Evolutionary conservation across 2,329 filamentous ascomycete genomes (phyloP), one percentile per base, ranked within the genome.

Genomic region (Claviceps humidiphila): DNA sequence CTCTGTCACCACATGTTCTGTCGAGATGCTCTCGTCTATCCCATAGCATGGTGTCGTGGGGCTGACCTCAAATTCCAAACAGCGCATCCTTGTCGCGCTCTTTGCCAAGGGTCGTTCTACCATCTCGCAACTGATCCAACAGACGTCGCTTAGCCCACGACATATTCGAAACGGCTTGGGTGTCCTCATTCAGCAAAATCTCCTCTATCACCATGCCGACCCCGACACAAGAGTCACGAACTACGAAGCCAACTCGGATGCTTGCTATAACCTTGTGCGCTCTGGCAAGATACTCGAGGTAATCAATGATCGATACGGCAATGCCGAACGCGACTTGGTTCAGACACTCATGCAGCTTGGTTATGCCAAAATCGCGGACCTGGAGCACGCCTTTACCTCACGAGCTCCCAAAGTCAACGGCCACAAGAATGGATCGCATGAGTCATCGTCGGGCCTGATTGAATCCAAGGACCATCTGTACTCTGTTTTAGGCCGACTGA

Each of bases 51-150:
- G 44, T 54, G 39, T 57, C 57, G 58, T 49, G 58, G 57, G 58
- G 58, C 64, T 66, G 55, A 66, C 62, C 26, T 24, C 51, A 54
- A 49, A 51, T 41, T 51, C 50, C 16, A 20, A 52, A 53, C 63
- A 97, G 90, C 85, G 87, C 69, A 89, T 97, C 63, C 89, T 95
- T 64, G 78, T 82, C 48, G 78, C 83, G 49, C 81, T 98, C 54
- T 76, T 89, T 58, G 82, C 81, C 59, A 80, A 86, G 66, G 93
- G 93, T 57, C 83, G 90, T 60, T 83, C 89, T 49, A 79, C 81
- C 26, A 74, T 91, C 54, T 67, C 75, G 50, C 81, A 84, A 56
- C 74, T 98, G 37, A 77, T 76, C 43, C 81, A 84, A 50, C 77
- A 86, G 63, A 89, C 87, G 20, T 80, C 82, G 49, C 78, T 96